phyloP scores from a whole-genome alignment of 2,329 filamentous ascomycete species.

The Fusarium chlamydosporum region DNA sequence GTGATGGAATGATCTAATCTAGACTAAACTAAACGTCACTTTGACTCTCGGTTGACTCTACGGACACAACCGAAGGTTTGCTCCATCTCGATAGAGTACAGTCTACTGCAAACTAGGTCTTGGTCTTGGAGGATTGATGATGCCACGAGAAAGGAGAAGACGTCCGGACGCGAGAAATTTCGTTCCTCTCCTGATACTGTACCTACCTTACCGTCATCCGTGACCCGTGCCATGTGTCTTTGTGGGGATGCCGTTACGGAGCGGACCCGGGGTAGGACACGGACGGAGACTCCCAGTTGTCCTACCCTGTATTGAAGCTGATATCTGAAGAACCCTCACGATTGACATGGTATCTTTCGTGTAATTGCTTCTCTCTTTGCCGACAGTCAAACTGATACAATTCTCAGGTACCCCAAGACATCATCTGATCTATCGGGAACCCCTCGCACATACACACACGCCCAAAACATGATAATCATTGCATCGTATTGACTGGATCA shows the following conservation, averaged over 20 bases:
- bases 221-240: slow-evolving; percentile 24
- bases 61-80: slow-evolving; percentile 1
- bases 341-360: not conserved
- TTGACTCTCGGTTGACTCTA: slow-evolving; percentile 36
- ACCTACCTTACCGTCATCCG: slow-evolving; percentile 34
- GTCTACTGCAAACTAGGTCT: not conserved
- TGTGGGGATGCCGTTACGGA: slow-evolving; percentile 40
- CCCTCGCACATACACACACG: slow-evolving; percentile 4
- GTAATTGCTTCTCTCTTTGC: not conserved
- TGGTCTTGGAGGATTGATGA: not conserved
- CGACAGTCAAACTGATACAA: not conserved
- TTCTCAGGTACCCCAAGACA: not conserved
- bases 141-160: not conserved
- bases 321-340: not conserved
- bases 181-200: slow-evolving; percentile 37
- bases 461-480: slow-evolving; percentile 18
- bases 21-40: slow-evolving; percentile 44
- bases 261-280: slow-evolving; percentile 38
- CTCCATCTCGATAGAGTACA: slow-evolving; percentile 8
- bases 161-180: slow-evolving; percentile 27
- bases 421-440: not conserved
- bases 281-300: slow-evolving; percentile 41
- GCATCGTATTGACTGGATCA: slow-evolving; percentile 19
- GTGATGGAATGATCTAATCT: slow-evolving; percentile 18
- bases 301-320: slow-evolving; percentile 42